These are phyloP conservation scores for Picochlorum sp. DNA, from an alignment of 139 green algal genomes.

Conservation along the genomic window DNA sequence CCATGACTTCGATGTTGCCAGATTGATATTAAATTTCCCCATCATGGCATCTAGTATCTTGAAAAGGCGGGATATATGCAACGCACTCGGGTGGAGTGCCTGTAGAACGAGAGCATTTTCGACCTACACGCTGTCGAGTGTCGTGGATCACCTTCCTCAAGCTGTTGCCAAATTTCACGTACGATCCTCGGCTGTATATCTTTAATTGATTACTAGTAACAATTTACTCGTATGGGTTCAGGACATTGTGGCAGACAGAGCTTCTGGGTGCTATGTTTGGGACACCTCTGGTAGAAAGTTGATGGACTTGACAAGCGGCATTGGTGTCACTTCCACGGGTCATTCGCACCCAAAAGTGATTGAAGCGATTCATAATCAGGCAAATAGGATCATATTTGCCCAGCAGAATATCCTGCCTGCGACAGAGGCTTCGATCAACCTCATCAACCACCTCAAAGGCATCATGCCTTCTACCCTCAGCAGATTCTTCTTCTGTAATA, in stretches of 20 bases:
- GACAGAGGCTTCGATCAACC: conserved; percentile 23
- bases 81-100: no score
- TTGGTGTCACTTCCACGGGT: conserved; percentile 65
- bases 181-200: neutral
- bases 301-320: conserved; percentile 68
- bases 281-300: conserved; percentile 50
- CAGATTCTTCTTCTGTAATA: conserved; percentile 59
- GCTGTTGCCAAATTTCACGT: neutral
- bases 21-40: no score
- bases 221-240: conserved; percentile 26
- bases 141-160: neutral
- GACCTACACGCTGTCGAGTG: neutral
- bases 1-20: no score
- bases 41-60: no score
- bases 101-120: neutral
- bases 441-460: conserved; percentile 43
- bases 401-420: conserved; percentile 73
- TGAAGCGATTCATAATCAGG: conserved; percentile 65
- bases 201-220: neutral
- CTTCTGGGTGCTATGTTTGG: conserved; percentile 51
- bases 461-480: conserved; percentile 46
- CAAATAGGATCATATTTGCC: conserved; percentile 54
- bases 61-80: no score
- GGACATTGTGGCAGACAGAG: conserved; percentile 52
- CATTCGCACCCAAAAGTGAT: conserved; percentile 76